A percentile compares a stretch with the other conserved stretches of the same genome.
These are phyloP conservation scores for Neonothopanus nambi DNA, from an alignment of 1,284 basidiomycete species.

Conservation along the genomic window DNA sequence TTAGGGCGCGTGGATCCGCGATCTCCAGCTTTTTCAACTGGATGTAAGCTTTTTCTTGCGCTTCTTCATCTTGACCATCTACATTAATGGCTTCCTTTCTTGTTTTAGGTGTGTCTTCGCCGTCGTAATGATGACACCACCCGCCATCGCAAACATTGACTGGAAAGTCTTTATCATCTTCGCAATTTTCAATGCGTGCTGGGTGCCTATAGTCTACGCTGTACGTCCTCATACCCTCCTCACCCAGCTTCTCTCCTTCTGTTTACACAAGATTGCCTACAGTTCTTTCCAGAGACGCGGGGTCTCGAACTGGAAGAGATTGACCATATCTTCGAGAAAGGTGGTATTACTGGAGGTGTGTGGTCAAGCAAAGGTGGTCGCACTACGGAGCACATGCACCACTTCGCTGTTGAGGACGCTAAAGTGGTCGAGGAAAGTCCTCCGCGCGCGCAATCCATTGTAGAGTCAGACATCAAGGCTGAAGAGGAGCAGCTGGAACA, in stretches of 20 bases:
- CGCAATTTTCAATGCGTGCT: slow-evolving; percentile 45
- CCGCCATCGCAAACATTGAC: slow-evolving; percentile 48
- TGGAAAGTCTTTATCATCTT: slow-evolving; percentile 52
- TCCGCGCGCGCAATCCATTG: no score
- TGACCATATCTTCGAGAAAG: slow-evolving; percentile 44
- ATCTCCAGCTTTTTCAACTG: slow-evolving; percentile 43
- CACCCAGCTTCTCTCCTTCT: not conserved
- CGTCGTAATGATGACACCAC: slow-evolving; percentile 49
- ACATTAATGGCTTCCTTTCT: not conserved
- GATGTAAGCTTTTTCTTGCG: slow-evolving; percentile 34
- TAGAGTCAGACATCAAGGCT: not conserved
- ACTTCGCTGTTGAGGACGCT: not conserved
- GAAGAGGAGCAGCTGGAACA: slow-evolving; percentile 7
- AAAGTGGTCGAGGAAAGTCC: no score
- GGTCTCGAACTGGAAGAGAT: slow-evolving; percentile 45
- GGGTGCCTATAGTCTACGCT: slow-evolving; percentile 43
- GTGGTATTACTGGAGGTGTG: slow-evolving; percentile 42
- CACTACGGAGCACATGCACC: slow-evolving; percentile 12
- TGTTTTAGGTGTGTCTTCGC: slow-evolving; percentile 37
- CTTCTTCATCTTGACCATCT: not conserved
- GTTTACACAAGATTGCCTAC: not conserved
- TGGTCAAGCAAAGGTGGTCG: slow-evolving; percentile 27
- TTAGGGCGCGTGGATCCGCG: slow-evolving; percentile 35
- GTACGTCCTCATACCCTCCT: slow-evolving; percentile 6
- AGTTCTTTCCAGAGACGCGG: slow-evolving; percentile 47